Conservation (phyloP, 331 rosid species). For the Acacia concinna region DNA sequence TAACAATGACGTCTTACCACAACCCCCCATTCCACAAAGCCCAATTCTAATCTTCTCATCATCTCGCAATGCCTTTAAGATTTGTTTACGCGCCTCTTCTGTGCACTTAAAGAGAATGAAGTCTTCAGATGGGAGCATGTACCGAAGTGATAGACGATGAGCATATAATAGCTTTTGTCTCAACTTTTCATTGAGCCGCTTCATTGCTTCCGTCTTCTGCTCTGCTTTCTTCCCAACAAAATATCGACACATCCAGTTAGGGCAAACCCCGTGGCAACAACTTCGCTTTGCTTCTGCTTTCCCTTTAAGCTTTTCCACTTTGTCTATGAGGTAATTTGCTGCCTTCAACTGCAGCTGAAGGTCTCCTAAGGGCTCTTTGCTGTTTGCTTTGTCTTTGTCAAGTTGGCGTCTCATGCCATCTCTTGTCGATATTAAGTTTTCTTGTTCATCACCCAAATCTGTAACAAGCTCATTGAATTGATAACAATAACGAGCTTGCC, state of each 20-base stretch:
- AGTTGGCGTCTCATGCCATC: not conserved
- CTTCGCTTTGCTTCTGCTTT: not conserved
- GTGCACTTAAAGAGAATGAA: not conserved
- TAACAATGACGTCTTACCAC: conserved; percentile 1
- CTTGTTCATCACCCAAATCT: not conserved
- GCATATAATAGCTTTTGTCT: not conserved
- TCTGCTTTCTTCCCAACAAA: not conserved
- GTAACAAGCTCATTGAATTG: not conserved
- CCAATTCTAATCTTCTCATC: not conserved
- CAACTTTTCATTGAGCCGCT: not conserved
- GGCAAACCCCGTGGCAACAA: not conserved
- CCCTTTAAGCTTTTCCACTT: not conserved
- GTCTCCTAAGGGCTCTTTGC: not conserved
- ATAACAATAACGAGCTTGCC: not conserved
- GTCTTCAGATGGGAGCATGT: not conserved
- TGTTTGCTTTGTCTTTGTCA: not conserved
- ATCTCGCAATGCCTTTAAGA: not conserved
- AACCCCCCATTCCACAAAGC: conserved; percentile 11
- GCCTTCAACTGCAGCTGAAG: not conserved
- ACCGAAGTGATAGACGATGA: not conserved
- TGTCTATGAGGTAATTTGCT: not conserved
- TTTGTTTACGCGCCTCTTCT: not conserved
- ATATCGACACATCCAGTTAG: not conserved
- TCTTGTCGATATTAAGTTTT: not conserved
- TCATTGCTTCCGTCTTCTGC: not conserved